Evolutionary conservation across 106 monocot species (phyloP).

Genomic region (Acorus calamus): DNA sequence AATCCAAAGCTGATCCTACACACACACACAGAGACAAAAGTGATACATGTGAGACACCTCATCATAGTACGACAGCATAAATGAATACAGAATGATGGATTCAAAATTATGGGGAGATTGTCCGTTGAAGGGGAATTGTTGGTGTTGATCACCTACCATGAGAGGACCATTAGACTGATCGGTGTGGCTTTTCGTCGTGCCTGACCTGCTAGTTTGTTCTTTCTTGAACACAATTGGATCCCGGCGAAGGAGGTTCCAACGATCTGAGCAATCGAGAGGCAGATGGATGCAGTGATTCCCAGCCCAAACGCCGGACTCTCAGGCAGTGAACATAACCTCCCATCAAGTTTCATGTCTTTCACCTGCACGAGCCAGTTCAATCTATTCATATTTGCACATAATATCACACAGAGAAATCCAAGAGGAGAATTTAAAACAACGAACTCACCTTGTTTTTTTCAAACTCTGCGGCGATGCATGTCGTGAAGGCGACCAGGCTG

Average conservation of each 20-base stretch:
- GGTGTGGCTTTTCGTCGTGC: slow-evolving; percentile 5
- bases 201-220: background rate
- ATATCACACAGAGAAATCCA: background rate
- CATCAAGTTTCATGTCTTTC: slow-evolving; percentile 57
- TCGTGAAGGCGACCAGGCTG: slow-evolving; percentile 40
- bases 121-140: background rate
- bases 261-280: slow-evolving; percentile 59
- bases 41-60: too few species aligned
- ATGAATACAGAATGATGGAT: too few species aligned
- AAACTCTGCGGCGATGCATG: slow-evolving; percentile 65
- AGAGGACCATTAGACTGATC: slow-evolving; percentile 29
- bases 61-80: too few species aligned
- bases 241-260: slow-evolving; percentile 34
- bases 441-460: slow-evolving; percentile 39
- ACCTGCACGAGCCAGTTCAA: slow-evolving; percentile 4
- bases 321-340: slow-evolving; percentile 65
- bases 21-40: background rate
- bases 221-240: slow-evolving; percentile 6
- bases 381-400: background rate
- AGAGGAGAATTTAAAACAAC: background rate
- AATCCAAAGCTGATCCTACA: slow-evolving; percentile 59
- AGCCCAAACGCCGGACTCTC: slow-evolving; percentile 54
- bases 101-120: too few species aligned
- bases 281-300: slow-evolving; percentile 47
- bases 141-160: slow-evolving; percentile 34